phyloP scores from a whole-genome alignment of 2,329 filamentous ascomycete species.

The Calonectria montana region DNA sequence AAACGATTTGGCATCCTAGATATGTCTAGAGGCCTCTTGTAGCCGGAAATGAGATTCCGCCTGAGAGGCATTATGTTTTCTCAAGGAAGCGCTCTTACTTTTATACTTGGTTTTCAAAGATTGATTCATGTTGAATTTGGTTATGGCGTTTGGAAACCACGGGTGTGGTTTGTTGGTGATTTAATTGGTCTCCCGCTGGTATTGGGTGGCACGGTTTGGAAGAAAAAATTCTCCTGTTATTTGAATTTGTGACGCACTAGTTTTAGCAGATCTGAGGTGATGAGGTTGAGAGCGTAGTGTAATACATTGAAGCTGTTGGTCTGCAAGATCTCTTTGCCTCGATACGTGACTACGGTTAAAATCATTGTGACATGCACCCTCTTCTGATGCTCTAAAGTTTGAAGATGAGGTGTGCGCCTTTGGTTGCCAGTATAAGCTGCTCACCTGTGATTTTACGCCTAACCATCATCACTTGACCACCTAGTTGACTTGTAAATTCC shows the following conservation, averaged over 20 bases:
- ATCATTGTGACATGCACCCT: neutral
- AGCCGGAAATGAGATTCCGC: constrained; percentile 19
- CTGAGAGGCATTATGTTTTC: constrained; percentile 27
- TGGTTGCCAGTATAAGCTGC: too few relatives aligned
- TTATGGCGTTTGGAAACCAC: constrained; percentile 31
- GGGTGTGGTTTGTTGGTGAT: constrained; percentile 20
- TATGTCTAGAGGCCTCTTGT: constrained; percentile 26
- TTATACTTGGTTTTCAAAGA: constrained; percentile 7
- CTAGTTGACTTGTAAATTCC: too few relatives aligned
- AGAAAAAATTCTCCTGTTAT: constrained; percentile 36
- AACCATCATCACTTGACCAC: too few relatives aligned
- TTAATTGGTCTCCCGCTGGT: constrained; percentile 20
- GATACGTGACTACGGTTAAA: neutral
- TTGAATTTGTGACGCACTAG: constrained; percentile 18
- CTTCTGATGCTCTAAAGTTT: neutral
- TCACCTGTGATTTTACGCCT: too few relatives aligned
- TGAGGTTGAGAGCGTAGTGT: constrained; percentile 24
- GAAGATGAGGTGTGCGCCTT: too few relatives aligned
- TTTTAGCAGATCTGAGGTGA: constrained; percentile 22
- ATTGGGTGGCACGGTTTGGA: constrained; percentile 33
- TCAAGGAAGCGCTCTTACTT: constrained; percentile 14
- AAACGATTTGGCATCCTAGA: constrained; percentile 6
- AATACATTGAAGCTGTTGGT: constrained; percentile 34
- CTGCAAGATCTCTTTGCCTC: constrained; percentile 5
- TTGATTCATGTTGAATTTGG: constrained; percentile 24